Evolutionary conservation across 768 basidiomycete genomes (phyloP), one percentile per base, ranked within the genome.

Genomic region (Rhizopogon rudus): DNA sequence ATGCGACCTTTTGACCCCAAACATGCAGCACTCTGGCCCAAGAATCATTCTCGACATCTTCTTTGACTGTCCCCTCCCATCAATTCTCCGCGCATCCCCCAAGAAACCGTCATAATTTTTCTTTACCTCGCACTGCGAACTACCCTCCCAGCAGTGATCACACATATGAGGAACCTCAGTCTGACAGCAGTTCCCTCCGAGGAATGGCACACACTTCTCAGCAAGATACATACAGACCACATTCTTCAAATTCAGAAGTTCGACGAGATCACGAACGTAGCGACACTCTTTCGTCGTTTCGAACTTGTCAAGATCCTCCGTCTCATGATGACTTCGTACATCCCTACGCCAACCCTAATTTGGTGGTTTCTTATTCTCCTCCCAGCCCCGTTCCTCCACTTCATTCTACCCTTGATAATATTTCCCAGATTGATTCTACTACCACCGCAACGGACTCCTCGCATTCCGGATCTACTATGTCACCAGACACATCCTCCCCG

Each of bases 271-370:
- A 56, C 44, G 60, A 63, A 29, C 55, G 44, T 44, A 56, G 51
- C 42, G 37, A 22, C 20, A 60, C 56, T 49, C 55, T 64, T 35
- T 66, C 61, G 9, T 61, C 59, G 44, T 54, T 61, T 16, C 63
- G 65, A 60, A 68, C 66, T 55, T 63, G 65, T 41, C 73, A 72
- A 57, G 76, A 76, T 58, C 73, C 65, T 40, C 55, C 58, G 39
- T 61, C 68, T 51, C 66, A 54, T 6, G 61, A 65, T 17, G 69
- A 72, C 16, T 77, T 73, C 54, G 63, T 79, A 40, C 90, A 92
- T 71, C 90, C 90, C 28, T 92, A 90, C 65, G 90, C 90, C 51
- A 90, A 91, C 61, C 88, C 89, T 7, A 86, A 90, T 58, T 72
- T 88, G 44, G 80, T 79, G 33, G 46, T 71, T 39, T 67, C 72